These are phyloP conservation scores for Colletotrichum camelliae DNA, from an alignment of 2,329 filamentous ascomycete species.

Conservation along the genomic window DNA sequence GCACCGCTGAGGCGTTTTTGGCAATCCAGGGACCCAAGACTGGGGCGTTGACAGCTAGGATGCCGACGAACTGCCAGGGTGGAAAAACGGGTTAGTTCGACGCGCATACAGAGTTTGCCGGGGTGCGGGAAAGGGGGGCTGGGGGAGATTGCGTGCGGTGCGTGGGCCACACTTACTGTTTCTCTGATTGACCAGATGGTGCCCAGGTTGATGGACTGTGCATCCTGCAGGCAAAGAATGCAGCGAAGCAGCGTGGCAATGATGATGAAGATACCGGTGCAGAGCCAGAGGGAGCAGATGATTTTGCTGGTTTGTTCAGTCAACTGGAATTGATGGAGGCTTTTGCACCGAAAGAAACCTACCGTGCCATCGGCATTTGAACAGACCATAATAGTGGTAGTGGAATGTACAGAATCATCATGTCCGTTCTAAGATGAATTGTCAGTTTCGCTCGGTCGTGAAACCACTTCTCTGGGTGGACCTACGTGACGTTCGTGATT, in stretches of 20 bases:
- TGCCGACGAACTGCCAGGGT: conserved; percentile 26
- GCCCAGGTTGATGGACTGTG: conserved; percentile 27
- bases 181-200: conserved; percentile 32
- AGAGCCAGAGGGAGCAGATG: conserved; percentile 29
- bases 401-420: conserved; percentile 28
- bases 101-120: background rate
- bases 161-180: conserved; percentile 23
- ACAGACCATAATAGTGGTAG: conserved; percentile 28
- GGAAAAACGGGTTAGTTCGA: background rate
- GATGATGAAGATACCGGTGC: conserved; percentile 31
- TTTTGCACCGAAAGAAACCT: background rate
- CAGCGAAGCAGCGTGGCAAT: conserved; percentile 28
- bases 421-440: conserved; percentile 20
- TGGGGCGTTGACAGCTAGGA: conserved; percentile 27
- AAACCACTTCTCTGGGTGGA: background rate
- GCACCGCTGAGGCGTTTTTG: conserved; percentile 19
- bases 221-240: conserved; percentile 25
- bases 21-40: conserved; percentile 29
- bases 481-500: conserved; percentile 28
- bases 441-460: background rate
- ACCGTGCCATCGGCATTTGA: conserved; percentile 24
- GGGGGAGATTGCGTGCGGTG: background rate
- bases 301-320: conserved; percentile 25
- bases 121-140: background rate
- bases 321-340: background rate